phyloP scores from a whole-genome alignment of 1,284 basidiomycete genomes.

The Somion occarium region DNA sequence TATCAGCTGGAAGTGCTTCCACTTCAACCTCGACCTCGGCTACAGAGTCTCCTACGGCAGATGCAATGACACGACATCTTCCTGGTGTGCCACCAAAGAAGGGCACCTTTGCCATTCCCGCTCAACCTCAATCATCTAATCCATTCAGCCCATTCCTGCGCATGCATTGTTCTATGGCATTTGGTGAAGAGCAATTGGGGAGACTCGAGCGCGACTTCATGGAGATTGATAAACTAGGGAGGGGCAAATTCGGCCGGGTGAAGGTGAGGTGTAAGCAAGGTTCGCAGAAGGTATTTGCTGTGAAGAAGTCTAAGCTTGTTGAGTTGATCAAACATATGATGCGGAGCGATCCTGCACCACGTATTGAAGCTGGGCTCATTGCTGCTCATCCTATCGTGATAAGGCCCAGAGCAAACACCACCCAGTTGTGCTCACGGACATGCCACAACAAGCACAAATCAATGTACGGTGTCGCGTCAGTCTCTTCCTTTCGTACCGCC shows the following conservation, averaged over 20 bases:
- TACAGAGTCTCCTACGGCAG: constrained; percentile 23
- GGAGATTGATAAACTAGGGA: constrained; percentile 80
- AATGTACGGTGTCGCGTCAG: constrained; percentile 70
- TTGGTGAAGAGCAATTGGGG: constrained; percentile 44
- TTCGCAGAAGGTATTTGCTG: constrained; percentile 66
- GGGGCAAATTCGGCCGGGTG: constrained; percentile 93
- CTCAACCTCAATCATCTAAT: constrained; percentile 16
- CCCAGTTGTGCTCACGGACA: constrained; percentile 35
- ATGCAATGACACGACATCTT: constrained; percentile 20
- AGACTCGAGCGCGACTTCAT: constrained; percentile 78
- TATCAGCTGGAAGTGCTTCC: constrained; percentile 29
- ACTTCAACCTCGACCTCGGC: constrained; percentile 46
- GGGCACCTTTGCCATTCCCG: constrained; percentile 13
- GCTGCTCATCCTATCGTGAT: constrained; percentile 64
- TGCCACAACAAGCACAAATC: constrained; percentile 55
- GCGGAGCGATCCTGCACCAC: constrained; percentile 60
- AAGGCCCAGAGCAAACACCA: constrained; percentile 65
- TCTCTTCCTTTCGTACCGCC: constrained; percentile 75
- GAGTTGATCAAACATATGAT: constrained; percentile 77
- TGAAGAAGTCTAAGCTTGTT: constrained; percentile 92
- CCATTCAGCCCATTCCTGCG: constrained; percentile 4
- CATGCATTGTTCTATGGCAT: constrained; percentile 18
- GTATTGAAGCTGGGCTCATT: constrained; percentile 59
- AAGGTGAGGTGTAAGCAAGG: constrained; percentile 76
- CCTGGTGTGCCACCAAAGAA: constrained; percentile 14